Evolutionary conservation across 306 rosid genomes (phyloP), one percentile per base, ranked within the genome.

Genomic region (Prunus armeniaca): DNA sequence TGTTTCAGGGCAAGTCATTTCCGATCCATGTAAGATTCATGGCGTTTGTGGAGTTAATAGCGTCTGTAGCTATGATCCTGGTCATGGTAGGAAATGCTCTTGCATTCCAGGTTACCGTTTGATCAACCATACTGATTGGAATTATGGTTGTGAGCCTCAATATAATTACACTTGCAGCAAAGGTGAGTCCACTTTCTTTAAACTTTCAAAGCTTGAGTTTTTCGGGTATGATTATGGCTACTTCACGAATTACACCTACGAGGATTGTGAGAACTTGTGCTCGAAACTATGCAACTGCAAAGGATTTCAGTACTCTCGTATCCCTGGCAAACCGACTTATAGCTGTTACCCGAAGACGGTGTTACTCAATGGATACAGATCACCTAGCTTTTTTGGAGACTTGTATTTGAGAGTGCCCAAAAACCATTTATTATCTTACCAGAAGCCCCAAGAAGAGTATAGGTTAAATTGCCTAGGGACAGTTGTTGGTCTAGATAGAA

Each of bases 21-120:
- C 46, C 4, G 66, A 50, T 27, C 86, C 83, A 12, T 89, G 93
- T 69, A 79, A 18, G 2, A 76, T 87, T 73, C 89, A 84, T 64
- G 91, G 93, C 41, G 22, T 81, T 66, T 88, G 91, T 69, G 91
- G 89, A 1, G 27, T 78, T 12, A 85, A 85, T 17, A 83, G 88
- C 57, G 12, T 76, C 32, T 85, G 89, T 45, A 61, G 67, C 62
- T 83, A 79, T 43, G 46, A 70, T 68, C 76, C 54, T 27, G 25
- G 58, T 1, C 6, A 3, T 15, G 75, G 73, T 3, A 20, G 68
- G 12, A 75, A 15, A 27, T 88, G 92, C 45, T 67, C 80, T 24
- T 86, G 88, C 38, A 76, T 86, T 60, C 86, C 85, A 0, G 92
- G 92, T 5, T 84, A 77, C 22, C 72, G 69, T 57, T 65, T 78